Evolutionary conservation across 768 basidiomycete genomes (phyloP).

Genomic region (Chalciporus pseudorubinellus): DNA sequence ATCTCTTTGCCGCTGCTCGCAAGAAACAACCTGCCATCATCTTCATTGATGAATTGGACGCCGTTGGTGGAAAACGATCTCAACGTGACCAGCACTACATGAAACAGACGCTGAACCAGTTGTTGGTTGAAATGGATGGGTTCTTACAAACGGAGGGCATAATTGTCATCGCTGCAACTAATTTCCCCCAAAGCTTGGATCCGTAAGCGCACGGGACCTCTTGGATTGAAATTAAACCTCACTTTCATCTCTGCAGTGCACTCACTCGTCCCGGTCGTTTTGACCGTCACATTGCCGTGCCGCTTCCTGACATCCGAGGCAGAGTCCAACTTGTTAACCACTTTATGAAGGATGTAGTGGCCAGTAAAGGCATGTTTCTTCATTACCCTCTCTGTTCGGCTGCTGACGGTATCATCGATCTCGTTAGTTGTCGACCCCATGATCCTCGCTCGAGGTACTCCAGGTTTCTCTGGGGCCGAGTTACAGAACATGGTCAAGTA

Average conservation of each 20-base stretch:
- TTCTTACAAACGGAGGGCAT: slow-evolving; percentile 92
- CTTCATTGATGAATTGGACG: slow-evolving; percentile 96
- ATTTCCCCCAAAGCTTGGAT: slow-evolving; percentile 94
- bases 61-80: slow-evolving; percentile 87
- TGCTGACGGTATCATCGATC: background rate
- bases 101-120: slow-evolving; percentile 94
- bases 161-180: slow-evolving; percentile 96
- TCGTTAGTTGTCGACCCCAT: slow-evolving; percentile 74
- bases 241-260: slow-evolving; percentile 51
- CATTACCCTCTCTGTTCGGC: background rate
- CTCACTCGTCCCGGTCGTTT: slow-evolving; percentile 96
- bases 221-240: slow-evolving; percentile 4
- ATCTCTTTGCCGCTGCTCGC: slow-evolving; percentile 89
- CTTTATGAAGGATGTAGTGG: slow-evolving; percentile 80
- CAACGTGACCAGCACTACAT: slow-evolving; percentile 83
- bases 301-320: slow-evolving; percentile 91
- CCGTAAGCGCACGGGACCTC: slow-evolving; percentile 50
- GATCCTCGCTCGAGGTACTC: slow-evolving; percentile 88
- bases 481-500: slow-evolving; percentile 96
- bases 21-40: slow-evolving; percentile 97
- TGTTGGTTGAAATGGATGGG: slow-evolving; percentile 96
- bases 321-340: slow-evolving; percentile 91
- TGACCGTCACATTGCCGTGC: slow-evolving; percentile 89
- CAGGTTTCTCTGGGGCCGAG: slow-evolving; percentile 97
- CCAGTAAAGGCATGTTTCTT: slow-evolving; percentile 47